A percentile compares a stretch with the other conserved stretches of the same genome.
Conservation (phyloP, 1,139 yeast species). For the Hemisphaericaspora xylanilytica region DNA sequence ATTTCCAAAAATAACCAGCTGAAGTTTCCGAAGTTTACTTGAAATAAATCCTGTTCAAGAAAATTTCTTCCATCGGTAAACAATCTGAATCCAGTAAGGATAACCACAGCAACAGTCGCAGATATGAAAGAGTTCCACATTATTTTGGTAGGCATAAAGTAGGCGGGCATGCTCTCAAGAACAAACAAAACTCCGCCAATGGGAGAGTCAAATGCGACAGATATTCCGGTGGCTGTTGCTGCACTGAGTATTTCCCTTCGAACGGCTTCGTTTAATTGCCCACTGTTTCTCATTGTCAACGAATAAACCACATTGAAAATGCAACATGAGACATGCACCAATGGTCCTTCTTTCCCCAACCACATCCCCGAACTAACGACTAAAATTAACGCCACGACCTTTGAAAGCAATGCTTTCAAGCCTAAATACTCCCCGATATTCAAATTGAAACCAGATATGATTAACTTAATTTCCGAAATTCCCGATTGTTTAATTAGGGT, state of each 20-base stretch:
- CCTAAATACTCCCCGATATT: slow-evolving; percentile 45
- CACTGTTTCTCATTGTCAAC: slow-evolving; percentile 3
- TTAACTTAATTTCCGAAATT: slow-evolving; percentile 64
- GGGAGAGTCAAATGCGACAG: slow-evolving; percentile 92
- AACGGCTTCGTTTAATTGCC: slow-evolving; percentile 47
- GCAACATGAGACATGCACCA: slow-evolving; percentile 83
- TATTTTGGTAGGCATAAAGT: slow-evolving; percentile 57
- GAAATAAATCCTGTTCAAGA: slow-evolving; percentile 57
- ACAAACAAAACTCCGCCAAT: slow-evolving; percentile 92
- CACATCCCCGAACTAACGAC: slow-evolving; percentile 83
- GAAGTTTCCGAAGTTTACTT: slow-evolving; percentile 62
- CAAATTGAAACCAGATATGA: slow-evolving; percentile 59
- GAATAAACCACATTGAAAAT: slow-evolving; percentile 36
- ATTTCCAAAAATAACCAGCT: slow-evolving; percentile 73
- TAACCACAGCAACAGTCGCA: slow-evolving; percentile 70
- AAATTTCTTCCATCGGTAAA: slow-evolving; percentile 56
- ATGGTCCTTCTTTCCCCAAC: slow-evolving; percentile 93
- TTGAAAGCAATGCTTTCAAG: slow-evolving; percentile 44
- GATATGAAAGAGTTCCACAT: slow-evolving; percentile 85
- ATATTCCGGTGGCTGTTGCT: slow-evolving; percentile 90
- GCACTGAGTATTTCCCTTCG: slow-evolving; percentile 71
- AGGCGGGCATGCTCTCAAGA: slow-evolving; percentile 67
- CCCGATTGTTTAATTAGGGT: slow-evolving; percentile 61
- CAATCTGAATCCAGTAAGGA: slow-evolving; percentile 54
- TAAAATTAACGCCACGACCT: slow-evolving; percentile 54